phyloP scores from a whole-genome alignment of 208 protist species.

The Hexamita inflata region DNA sequence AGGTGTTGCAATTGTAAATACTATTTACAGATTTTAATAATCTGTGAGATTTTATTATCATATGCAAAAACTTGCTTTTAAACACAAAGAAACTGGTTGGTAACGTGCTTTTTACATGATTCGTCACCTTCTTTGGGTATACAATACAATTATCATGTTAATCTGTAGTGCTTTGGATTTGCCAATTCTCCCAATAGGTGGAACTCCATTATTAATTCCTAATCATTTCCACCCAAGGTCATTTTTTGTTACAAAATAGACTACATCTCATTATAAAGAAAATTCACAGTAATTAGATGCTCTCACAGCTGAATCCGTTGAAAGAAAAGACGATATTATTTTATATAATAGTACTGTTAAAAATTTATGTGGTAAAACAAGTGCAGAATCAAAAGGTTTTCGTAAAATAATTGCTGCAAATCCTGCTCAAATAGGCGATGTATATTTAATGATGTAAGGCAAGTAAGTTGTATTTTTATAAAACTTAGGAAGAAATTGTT shows the following conservation, averaged over 20 bases:
- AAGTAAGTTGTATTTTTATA: background rate
- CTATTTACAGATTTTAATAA: background rate
- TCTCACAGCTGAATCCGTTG: background rate
- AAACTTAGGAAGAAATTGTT: background rate
- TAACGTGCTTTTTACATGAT: background rate
- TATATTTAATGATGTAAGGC: background rate
- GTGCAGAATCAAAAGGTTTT: background rate
- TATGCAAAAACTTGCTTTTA: background rate
- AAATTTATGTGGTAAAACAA: background rate
- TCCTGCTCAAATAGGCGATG: background rate
- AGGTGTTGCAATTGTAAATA: background rate
- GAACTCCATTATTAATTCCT: background rate
- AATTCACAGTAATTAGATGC: background rate
- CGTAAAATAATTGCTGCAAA: background rate
- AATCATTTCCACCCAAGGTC: background rate
- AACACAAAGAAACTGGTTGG: background rate
- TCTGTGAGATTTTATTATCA: background rate
- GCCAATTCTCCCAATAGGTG: background rate
- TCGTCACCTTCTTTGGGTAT: background rate
- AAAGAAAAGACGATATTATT: background rate
- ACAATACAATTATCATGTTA: background rate
- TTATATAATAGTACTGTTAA: background rate
- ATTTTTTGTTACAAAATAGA: background rate
- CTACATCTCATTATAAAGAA: background rate
- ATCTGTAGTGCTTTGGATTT: background rate